Percentiles rank a stretch among this genome's conserved stretches.
phyloP scores from a whole-genome alignment of 2,329 filamentous ascomycete species.

The Fusarium penzigii region DNA sequence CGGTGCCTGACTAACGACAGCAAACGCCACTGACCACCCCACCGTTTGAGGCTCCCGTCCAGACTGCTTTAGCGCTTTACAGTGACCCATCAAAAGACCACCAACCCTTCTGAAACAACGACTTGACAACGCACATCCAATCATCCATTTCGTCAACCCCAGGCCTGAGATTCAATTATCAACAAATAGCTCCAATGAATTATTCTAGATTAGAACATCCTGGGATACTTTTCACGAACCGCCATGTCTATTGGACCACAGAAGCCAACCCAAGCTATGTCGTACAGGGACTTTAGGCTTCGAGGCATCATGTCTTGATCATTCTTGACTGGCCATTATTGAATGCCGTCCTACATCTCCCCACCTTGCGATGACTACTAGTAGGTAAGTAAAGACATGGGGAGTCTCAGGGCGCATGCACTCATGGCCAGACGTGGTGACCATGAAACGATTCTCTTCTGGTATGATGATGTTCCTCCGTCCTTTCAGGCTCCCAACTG shows the following conservation, averaged over 20 bases:
- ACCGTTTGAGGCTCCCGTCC: background rate
- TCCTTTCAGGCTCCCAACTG: slow-evolving; percentile 5
- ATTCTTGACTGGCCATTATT: slow-evolving; percentile 20
- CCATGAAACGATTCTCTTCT: slow-evolving; percentile 27
- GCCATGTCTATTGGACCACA: slow-evolving; percentile 1
- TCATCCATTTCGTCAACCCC: slow-evolving; percentile 22
- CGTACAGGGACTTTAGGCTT: slow-evolving; percentile 11
- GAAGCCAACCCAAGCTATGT: slow-evolving; percentile 11
- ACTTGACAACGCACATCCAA: slow-evolving; percentile 24
- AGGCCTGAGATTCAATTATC: slow-evolving; percentile 20
- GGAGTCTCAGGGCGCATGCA: slow-evolving; percentile 13
- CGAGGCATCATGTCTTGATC: slow-evolving; percentile 21
- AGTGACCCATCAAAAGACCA: background rate
- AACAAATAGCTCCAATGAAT: background rate
- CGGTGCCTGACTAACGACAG: too few relatives aligned
- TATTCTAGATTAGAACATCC: background rate
- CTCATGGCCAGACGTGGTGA: slow-evolving; percentile 20
- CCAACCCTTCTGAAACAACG: slow-evolving; percentile 26
- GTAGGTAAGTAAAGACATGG: slow-evolving; percentile 14
- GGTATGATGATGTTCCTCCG: slow-evolving; percentile 11
- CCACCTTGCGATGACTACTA: slow-evolving; percentile 7
- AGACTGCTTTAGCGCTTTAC: background rate
- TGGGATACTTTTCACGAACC: background rate
- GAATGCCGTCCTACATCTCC: slow-evolving; percentile 9
- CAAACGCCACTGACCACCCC: background rate